These are phyloP conservation scores for Fraxinus platypoda DNA, from an alignment of 305 asterid genomes.

Conservation along the genomic window DNA sequence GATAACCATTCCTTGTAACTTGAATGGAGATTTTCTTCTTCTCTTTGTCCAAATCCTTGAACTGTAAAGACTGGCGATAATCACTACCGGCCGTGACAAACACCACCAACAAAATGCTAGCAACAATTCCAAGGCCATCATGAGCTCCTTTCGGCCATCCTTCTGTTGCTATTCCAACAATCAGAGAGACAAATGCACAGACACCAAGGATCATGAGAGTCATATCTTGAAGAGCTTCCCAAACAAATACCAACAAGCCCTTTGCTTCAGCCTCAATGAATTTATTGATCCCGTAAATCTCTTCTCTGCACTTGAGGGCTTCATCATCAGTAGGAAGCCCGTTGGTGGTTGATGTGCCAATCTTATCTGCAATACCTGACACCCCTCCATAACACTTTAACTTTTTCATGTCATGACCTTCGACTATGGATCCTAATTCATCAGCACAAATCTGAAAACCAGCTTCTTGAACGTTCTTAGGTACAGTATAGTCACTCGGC, in stretches of 20 bases:
- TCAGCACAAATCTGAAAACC: conserved; percentile 81
- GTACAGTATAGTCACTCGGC: conserved; percentile 65
- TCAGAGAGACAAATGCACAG: conserved; percentile 73
- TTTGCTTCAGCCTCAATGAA: conserved; percentile 52
- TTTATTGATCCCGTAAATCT: conserved; percentile 58
- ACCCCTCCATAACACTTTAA: conserved; percentile 72
- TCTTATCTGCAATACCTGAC: conserved; percentile 54
- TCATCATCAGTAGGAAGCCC: conserved; percentile 55
- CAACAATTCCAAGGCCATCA: conserved; percentile 86
- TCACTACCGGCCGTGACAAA: conserved; percentile 89
- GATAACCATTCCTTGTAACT: conserved; percentile 69
- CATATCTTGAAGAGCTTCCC: conserved; percentile 92
- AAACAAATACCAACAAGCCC: conserved; percentile 77
- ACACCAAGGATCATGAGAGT: conserved; percentile 88
- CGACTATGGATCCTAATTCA: conserved; percentile 76
- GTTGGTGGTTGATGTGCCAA: conserved; percentile 41
- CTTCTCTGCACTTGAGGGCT: conserved; percentile 45
- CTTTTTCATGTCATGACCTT: conserved; percentile 73
- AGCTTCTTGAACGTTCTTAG: conserved; percentile 59
- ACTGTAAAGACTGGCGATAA: conserved; percentile 81
- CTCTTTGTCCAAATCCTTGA: conserved; percentile 82
- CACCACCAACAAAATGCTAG: conserved; percentile 80
- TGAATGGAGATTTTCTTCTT: conserved; percentile 80
- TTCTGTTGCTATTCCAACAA: conserved; percentile 80
- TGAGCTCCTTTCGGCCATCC: conserved; percentile 97